These are phyloP conservation scores for Rosellinia necatrix DNA, from an alignment of 2,329 filamentous ascomycete species.

Conservation along the genomic window DNA sequence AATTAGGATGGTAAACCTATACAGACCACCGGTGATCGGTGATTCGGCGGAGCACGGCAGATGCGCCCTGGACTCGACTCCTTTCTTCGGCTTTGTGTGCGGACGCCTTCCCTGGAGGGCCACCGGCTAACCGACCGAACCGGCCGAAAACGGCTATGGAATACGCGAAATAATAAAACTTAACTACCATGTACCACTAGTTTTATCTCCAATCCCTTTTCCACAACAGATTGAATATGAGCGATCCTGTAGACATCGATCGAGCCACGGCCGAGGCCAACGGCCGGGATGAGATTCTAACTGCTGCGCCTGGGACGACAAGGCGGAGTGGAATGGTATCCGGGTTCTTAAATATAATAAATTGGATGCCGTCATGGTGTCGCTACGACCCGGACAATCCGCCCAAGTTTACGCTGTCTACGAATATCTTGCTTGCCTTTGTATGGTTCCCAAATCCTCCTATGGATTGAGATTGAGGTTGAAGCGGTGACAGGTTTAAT, in stretches of 20 bases:
- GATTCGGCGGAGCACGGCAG: too few species aligned
- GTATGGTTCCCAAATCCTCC: constrained; percentile 45
- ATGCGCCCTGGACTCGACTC: too few species aligned
- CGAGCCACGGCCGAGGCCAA: background rate
- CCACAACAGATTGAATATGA: background rate
- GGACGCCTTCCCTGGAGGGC: too few species aligned
- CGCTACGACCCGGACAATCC: constrained; percentile 70
- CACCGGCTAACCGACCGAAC: too few species aligned
- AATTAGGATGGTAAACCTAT: too few species aligned
- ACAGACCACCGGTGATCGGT: too few species aligned
- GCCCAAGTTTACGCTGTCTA: constrained; percentile 67
- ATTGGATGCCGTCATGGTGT: constrained; percentile 68
- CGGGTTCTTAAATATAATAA: constrained; percentile 42
- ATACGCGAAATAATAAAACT: too few species aligned
- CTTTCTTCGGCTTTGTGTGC: too few species aligned
- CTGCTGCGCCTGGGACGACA: background rate
- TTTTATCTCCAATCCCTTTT: background rate
- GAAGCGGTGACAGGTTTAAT: background rate
- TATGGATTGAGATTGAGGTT: background rate
- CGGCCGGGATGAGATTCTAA: background rate
- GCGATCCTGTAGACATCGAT: background rate
- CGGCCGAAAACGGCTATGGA: too few species aligned
- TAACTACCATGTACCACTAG: too few species aligned
- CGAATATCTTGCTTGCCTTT: constrained; percentile 74
- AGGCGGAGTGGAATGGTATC: constrained; percentile 2